A percentile compares a stretch with the other conserved stretches of the same genome.
Conservation (phyloP, 2,329 filamentous ascomycete genomes). For the Penicillium sp. region DNA sequence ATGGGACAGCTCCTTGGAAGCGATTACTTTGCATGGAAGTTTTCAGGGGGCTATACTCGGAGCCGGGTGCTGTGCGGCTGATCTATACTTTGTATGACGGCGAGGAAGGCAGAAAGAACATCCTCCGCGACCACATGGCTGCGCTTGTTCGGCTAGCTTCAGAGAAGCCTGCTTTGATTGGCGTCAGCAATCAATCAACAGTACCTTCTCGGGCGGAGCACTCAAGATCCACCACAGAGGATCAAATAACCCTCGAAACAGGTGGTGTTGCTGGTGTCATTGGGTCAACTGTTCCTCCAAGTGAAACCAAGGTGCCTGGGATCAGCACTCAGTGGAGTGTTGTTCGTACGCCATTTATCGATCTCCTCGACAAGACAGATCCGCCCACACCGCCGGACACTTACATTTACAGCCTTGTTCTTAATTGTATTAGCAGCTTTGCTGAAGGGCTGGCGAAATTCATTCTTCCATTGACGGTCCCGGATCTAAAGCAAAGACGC, state of each 20-base stretch:
- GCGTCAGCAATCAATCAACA: slow-evolving; percentile 83
- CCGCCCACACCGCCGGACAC: slow-evolving; percentile 82
- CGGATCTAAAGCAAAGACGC: slow-evolving; percentile 61
- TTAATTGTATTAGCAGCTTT: slow-evolving; percentile 85
- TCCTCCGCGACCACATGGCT: slow-evolving; percentile 79
- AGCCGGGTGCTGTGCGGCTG: slow-evolving; percentile 72
- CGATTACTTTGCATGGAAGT: slow-evolving; percentile 88
- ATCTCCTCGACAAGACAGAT: slow-evolving; percentile 90
- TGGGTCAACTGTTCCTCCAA: slow-evolving; percentile 65
- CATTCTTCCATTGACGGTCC: slow-evolving; percentile 84
- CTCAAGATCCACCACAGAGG: slow-evolving; percentile 60
- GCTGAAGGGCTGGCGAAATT: slow-evolving; percentile 93
- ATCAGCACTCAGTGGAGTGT: slow-evolving; percentile 92
- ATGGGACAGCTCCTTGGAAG: slow-evolving; percentile 77
- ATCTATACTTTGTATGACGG: slow-evolving; percentile 81
- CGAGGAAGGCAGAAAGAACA: slow-evolving; percentile 67
- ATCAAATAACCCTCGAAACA: slow-evolving; percentile 86
- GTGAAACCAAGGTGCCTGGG: slow-evolving; percentile 66
- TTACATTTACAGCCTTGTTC: slow-evolving; percentile 84
- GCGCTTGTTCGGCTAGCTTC: slow-evolving; percentile 90
- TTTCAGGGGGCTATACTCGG: slow-evolving; percentile 79
- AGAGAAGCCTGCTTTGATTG: slow-evolving; percentile 86
- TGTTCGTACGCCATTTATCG: slow-evolving; percentile 82
- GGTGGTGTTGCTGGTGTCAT: slow-evolving; percentile 87
- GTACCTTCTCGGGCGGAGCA: slow-evolving; percentile 66